phyloP scores from a whole-genome alignment of 176 grass and related monocot genomes.

The Aegilops umbellulata region DNA sequence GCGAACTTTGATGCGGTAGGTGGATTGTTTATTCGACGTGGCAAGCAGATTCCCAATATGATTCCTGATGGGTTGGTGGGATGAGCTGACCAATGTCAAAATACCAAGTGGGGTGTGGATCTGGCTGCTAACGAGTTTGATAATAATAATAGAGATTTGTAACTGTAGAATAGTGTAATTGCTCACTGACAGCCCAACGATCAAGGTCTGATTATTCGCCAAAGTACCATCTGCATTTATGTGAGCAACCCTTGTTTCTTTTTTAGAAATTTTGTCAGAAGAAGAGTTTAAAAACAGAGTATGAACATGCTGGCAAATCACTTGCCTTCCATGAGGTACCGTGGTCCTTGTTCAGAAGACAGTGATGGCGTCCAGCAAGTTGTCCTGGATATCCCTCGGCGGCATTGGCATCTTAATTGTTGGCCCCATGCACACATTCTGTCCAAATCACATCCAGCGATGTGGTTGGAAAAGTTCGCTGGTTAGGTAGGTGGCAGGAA shows the following conservation, averaged over 20 bases:
- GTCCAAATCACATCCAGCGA: constrained; percentile 12
- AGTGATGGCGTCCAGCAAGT: constrained; percentile 25
- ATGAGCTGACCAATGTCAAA: constrained; percentile 16
- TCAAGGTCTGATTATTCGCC: not conserved
- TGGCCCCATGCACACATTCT: not conserved
- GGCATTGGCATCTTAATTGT: constrained; percentile 17
- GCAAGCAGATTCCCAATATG: not conserved
- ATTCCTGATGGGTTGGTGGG: constrained; percentile 24
- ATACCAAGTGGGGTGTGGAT: not conserved
- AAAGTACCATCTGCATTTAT: not conserved
- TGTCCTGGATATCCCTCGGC: constrained; percentile 14
- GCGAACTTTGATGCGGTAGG: not conserved
- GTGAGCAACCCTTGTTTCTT: not conserved
- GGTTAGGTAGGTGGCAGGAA: not conserved
- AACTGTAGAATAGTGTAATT: not conserved
- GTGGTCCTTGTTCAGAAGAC: not conserved
- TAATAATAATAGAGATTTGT: not conserved
- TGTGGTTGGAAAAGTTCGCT: constrained; percentile 8
- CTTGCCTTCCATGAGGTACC: constrained; percentile 17
- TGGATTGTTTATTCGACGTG: constrained; percentile 20
- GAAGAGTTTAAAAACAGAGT: not conserved
- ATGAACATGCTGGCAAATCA: constrained; percentile 20
- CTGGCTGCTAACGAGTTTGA: constrained; percentile 13
- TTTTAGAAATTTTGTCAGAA: constrained; percentile 4
- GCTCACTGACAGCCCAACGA: not conserved